A percentile compares a stretch with the other conserved stretches of the same genome.
phyloP scores from a whole-genome alignment of 495 filamentous ascomycete genomes.

The Pyronema domesticum region DNA sequence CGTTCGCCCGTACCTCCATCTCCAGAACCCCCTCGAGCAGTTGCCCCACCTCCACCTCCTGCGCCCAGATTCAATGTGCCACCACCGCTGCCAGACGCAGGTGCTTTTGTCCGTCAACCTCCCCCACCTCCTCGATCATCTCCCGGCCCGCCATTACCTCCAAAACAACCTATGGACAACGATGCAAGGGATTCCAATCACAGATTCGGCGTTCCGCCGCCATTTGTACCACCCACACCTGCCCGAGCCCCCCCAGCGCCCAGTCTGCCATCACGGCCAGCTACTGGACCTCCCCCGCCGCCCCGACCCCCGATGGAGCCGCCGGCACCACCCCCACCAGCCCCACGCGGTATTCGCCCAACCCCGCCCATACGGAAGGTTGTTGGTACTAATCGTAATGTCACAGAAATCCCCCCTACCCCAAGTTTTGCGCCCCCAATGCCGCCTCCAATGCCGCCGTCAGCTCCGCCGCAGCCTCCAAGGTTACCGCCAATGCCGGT shows the following conservation, averaged over 20 bases:
- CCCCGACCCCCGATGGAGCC: conserved; percentile 16
- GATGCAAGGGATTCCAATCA: conserved; percentile 26
- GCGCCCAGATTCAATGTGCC: conserved; percentile 53
- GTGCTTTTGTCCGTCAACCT: conserved; percentile 50
- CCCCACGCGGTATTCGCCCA: conserved; percentile 16
- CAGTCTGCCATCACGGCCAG: conserved; percentile 15
- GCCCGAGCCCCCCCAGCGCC: conserved; percentile 30
- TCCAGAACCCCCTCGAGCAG: conserved; percentile 32
- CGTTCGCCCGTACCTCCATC: conserved; percentile 41
- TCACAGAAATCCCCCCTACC: conserved; percentile 4
- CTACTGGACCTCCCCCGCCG: conserved; percentile 15
- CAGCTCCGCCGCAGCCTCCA: conserved; percentile 21
- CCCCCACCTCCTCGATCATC: conserved; percentile 37
- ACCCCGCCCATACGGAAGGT: not conserved
- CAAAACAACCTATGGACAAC: conserved; percentile 70
- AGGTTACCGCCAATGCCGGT: conserved; percentile 6
- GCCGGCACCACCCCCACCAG: conserved; percentile 14
- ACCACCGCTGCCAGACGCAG: conserved; percentile 70
- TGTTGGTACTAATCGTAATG: not conserved
- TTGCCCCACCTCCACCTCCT: conserved; percentile 34
- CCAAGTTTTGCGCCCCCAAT: conserved; percentile 24
- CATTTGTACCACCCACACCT: conserved; percentile 58
- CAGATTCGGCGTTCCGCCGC: conserved; percentile 64
- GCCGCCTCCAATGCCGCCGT: conserved; percentile 33
- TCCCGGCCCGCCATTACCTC: conserved; percentile 48